phyloP scores from a whole-genome alignment of 768 basidiomycete genomes.

The Tricholoma terreum region DNA sequence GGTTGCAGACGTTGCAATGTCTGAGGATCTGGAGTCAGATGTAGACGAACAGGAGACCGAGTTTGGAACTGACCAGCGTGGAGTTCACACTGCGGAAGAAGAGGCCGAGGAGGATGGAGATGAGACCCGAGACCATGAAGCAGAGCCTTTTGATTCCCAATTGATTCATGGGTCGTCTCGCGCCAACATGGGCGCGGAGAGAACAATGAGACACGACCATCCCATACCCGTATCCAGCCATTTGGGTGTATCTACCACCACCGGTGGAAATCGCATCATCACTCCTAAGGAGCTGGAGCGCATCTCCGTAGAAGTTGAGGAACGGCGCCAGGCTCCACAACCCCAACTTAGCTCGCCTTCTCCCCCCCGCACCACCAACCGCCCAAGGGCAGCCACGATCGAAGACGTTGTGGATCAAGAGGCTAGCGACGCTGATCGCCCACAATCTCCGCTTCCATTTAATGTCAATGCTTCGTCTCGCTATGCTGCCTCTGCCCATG shows the following conservation, averaged over 20 bases:
- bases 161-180: constrained; percentile 31
- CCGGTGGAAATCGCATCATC: constrained; percentile 38
- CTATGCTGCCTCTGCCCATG: neutral
- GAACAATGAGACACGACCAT: constrained; percentile 51
- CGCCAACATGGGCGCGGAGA: constrained; percentile 30
- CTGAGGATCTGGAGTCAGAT: constrained; percentile 27
- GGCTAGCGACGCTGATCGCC: constrained; percentile 1
- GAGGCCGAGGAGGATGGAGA: constrained; percentile 12
- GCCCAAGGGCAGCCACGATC: constrained; percentile 6
- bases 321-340: constrained; percentile 9
- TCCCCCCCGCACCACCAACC: neutral
- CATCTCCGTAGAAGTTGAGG: constrained; percentile 59
- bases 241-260: constrained; percentile 17
- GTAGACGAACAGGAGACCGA: constrained; percentile 13
- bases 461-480: neutral
- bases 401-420: constrained; percentile 13
- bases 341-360: constrained; percentile 3
- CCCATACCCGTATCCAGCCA: constrained; percentile 47
- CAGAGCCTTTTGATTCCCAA: constrained; percentile 35
- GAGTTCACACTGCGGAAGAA: constrained; percentile 18
- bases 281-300: constrained; percentile 57
- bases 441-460: constrained; percentile 2
- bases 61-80: constrained; percentile 2
- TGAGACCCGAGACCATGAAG: constrained; percentile 27
- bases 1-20: constrained; percentile 33